Percentiles rank a stretch among this genome's conserved stretches.
phyloP scores from a whole-genome alignment of 2,329 filamentous ascomycete species.

The Calycina herbarum region DNA sequence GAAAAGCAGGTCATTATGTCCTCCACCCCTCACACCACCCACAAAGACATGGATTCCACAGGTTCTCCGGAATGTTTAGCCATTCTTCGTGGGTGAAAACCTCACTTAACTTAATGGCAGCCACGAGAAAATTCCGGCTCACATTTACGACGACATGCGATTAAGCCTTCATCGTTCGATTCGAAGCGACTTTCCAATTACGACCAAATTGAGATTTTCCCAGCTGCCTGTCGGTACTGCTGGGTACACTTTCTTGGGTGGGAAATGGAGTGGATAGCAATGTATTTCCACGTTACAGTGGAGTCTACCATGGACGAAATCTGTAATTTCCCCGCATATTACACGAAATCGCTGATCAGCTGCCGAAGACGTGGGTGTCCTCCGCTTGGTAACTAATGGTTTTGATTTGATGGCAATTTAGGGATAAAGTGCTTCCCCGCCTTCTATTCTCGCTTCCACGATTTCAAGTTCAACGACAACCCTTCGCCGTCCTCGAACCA shows the following conservation, averaged over 20 bases:
- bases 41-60: too few species aligned
- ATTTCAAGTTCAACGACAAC: neutral
- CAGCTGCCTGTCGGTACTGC: constrained; percentile 12
- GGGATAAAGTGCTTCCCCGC: constrained; percentile 20
- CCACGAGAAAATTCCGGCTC: neutral
- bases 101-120: neutral
- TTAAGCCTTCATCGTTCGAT: neutral
- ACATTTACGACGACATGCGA: neutral
- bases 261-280: constrained; percentile 6
- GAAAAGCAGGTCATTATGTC: neutral
- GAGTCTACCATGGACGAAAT: constrained; percentile 7
- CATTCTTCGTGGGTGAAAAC: neutral
- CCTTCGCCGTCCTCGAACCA: neutral
- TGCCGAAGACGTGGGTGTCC: constrained; percentile 11
- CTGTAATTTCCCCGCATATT: constrained; percentile 12
- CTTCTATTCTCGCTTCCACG: constrained; percentile 11
- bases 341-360: neutral
- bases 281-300: constrained; percentile 20
- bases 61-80: neutral
- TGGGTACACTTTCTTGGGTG: constrained; percentile 11
- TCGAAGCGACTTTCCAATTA: neutral
- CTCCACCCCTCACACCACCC: neutral
- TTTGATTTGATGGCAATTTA: constrained; percentile 20
- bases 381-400: neutral
- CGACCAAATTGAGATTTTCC: neutral